Conservation (phyloP, 768 basidiomycete species). For the Royoungia palumana region DNA sequence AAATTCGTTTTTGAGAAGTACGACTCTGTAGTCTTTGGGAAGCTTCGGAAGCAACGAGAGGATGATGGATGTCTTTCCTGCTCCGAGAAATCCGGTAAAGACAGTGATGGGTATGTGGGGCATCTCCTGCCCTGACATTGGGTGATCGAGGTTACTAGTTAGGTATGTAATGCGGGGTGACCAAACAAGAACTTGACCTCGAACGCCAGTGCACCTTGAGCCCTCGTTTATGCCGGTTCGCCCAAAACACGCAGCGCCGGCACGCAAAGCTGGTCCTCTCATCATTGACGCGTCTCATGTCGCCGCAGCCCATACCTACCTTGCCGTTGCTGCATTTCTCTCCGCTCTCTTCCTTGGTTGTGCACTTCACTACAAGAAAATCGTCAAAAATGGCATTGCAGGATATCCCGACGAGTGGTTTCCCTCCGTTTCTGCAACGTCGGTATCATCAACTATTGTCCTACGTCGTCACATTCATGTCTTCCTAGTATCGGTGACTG, state of each 20-base stretch:
- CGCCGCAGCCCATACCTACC: slow-evolving; percentile 59
- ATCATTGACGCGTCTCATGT: slow-evolving; percentile 49
- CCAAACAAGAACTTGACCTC: too few relatives aligned
- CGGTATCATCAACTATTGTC: slow-evolving; percentile 25
- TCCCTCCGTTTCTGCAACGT: slow-evolving; percentile 87
- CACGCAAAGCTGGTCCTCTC: slow-evolving; percentile 10
- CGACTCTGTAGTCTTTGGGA: slow-evolving; percentile 83
- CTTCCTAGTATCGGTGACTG: slow-evolving; percentile 79
- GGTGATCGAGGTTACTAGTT: too few relatives aligned
- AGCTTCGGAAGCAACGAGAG: slow-evolving; percentile 79
- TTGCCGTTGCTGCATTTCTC: slow-evolving; percentile 64
- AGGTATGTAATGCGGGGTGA: too few relatives aligned
- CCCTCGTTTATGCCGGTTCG: slow-evolving; percentile 18
- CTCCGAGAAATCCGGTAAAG: slow-evolving; percentile 91
- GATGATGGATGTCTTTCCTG: slow-evolving; percentile 79
- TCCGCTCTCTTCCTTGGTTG: slow-evolving; percentile 63
- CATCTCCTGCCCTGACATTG: slow-evolving; percentile 9
- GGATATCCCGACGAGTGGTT: slow-evolving; percentile 88
- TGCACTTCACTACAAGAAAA: slow-evolving; percentile 72
- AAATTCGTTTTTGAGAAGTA: slow-evolving; percentile 94
- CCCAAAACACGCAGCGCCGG: slow-evolving; percentile 6
- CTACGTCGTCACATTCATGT: slow-evolving; percentile 1
- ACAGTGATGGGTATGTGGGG: slow-evolving; percentile 78
- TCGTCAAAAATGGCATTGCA: slow-evolving; percentile 82
- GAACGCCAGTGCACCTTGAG: background rate